Percentiles rank a stretch among this genome's conserved stretches.
Evolutionary conservation across 2,329 filamentous ascomycete genomes (phyloP).

Genomic region (Ophiocordyceps australis): DNA sequence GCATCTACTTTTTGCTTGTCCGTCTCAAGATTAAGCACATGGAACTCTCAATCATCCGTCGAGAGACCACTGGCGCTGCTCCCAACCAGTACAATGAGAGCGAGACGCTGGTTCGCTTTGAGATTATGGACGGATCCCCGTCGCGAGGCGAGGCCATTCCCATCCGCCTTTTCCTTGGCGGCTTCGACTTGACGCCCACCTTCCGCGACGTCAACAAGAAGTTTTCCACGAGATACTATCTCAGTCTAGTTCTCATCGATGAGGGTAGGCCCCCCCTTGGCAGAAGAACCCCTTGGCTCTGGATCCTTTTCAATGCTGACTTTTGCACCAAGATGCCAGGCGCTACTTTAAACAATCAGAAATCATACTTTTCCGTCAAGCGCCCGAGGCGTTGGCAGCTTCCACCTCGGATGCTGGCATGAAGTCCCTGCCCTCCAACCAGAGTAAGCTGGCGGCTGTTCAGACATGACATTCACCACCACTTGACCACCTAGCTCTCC

Average conservation of each 20-base stretch:
- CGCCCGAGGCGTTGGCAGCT: slow-evolving; percentile 35
- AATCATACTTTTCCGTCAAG: slow-evolving; percentile 87
- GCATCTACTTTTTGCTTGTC: slow-evolving; percentile 96
- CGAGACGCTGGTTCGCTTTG: slow-evolving; percentile 91
- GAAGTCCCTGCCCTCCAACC: slow-evolving; percentile 22
- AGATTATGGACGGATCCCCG: slow-evolving; percentile 99
- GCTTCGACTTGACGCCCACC: slow-evolving; percentile 92
- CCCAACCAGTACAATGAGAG: slow-evolving; percentile 99
- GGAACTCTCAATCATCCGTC: slow-evolving; percentile 93
- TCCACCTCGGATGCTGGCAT: slow-evolving; percentile 15
- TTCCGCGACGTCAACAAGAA: slow-evolving; percentile 99
- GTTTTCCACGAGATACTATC: slow-evolving; percentile 94
- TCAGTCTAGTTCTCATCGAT: slow-evolving; percentile 88
- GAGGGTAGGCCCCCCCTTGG: slow-evolving; percentile 42
- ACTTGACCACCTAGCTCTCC: neutral
- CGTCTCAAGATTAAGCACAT: slow-evolving; percentile 99
- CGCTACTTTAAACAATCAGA: slow-evolving; percentile 99
- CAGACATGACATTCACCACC: slow-evolving; percentile 4
- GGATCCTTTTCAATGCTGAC: slow-evolving; percentile 4
- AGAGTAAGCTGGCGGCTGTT: slow-evolving; percentile 25
- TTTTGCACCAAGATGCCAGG: slow-evolving; percentile 62
- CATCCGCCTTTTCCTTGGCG: slow-evolving; percentile 89
- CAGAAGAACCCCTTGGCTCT: neutral
- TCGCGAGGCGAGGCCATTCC: slow-evolving; percentile 90
- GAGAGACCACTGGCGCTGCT: slow-evolving; percentile 89